These are phyloP conservation scores for Candida nonsorbophila DNA, from an alignment of 805 yeast species.

Conservation along the genomic window DNA sequence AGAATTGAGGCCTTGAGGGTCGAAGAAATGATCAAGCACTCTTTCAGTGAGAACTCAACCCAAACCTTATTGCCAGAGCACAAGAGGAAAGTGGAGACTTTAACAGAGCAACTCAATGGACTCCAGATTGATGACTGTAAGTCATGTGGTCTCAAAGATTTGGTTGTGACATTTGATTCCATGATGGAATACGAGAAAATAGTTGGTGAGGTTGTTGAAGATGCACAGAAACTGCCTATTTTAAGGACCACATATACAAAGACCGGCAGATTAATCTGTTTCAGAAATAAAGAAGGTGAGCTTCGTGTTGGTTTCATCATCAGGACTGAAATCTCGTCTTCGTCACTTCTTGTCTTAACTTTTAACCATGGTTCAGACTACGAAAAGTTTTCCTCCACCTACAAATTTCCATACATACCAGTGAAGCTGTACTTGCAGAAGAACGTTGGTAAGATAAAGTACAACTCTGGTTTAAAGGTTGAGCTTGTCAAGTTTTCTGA, in stretches of 20 bases:
- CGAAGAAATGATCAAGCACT: constrained; percentile 97
- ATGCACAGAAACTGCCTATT: constrained; percentile 42
- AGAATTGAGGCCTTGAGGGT: constrained; percentile 92
- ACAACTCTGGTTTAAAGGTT: constrained; percentile 26
- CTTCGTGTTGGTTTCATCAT: constrained; percentile 51
- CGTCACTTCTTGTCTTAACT: constrained; percentile 33
- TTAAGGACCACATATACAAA: constrained; percentile 42
- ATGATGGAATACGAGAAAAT: constrained; percentile 41
- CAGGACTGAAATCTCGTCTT: constrained; percentile 30
- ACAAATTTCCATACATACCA: constrained; percentile 34
- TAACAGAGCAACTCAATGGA: constrained; percentile 42
- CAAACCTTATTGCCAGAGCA: constrained; percentile 86
- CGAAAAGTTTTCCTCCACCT: constrained; percentile 15
- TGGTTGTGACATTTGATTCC: constrained; percentile 41
- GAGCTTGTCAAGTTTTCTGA: constrained; percentile 34
- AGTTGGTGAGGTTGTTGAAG: constrained; percentile 42
- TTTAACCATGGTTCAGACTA: constrained; percentile 39
- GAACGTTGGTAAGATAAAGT: constrained; percentile 31
- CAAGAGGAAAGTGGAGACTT: constrained; percentile 54
- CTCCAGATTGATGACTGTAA: constrained; percentile 33
- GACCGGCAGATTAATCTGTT: constrained; percentile 56
- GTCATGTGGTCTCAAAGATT: constrained; percentile 30
- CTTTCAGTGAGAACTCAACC: constrained; percentile 86
- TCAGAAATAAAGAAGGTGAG: constrained; percentile 40
- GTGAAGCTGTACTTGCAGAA: constrained; percentile 22